Evolutionary conservation across 345 rosid species (phyloP).

Genomic region (Tarenaya hassleriana): DNA sequence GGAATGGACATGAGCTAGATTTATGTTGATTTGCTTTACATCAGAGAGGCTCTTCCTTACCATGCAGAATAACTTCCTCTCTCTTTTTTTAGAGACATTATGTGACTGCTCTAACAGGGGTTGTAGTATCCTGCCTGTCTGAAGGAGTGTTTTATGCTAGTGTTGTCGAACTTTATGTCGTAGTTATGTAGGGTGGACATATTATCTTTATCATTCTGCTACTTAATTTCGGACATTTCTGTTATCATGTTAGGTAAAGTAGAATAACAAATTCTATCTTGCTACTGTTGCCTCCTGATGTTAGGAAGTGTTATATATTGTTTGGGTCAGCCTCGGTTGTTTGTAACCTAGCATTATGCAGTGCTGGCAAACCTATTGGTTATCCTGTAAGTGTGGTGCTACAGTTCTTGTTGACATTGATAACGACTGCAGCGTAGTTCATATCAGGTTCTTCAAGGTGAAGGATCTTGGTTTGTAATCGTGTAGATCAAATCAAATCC

Average conservation of each 20-base stretch:
- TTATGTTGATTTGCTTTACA: slow-evolving; percentile 11
- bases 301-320: slow-evolving; percentile 19
- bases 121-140: slow-evolving; percentile 39
- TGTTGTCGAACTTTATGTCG: slow-evolving; percentile 35
- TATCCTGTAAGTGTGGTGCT: slow-evolving; percentile 23
- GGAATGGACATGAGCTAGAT: slow-evolving; percentile 95
- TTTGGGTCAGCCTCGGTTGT: slow-evolving; percentile 15
- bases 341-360: slow-evolving; percentile 7
- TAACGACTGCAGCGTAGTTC: not conserved
- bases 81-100: slow-evolving; percentile 33
- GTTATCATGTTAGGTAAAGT: slow-evolving; percentile 21
- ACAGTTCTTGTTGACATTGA: not conserved
- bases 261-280: slow-evolving; percentile 11
- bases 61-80: slow-evolving; percentile 29
- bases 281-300: slow-evolving; percentile 24
- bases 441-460: slow-evolving; percentile 14
- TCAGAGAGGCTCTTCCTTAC: slow-evolving; percentile 25
- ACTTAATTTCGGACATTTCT: slow-evolving; percentile 21
- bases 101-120: slow-evolving; percentile 42
- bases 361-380: slow-evolving; percentile 14
- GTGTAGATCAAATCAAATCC: too few species aligned
- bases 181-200: slow-evolving; percentile 30
- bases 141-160: slow-evolving; percentile 46
- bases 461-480: not conserved
- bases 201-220: slow-evolving; percentile 18